These are phyloP conservation scores for Neophaeococcomyces mojaviensis DNA, from an alignment of 2,329 filamentous ascomycete genomes.

Conservation along the genomic window DNA sequence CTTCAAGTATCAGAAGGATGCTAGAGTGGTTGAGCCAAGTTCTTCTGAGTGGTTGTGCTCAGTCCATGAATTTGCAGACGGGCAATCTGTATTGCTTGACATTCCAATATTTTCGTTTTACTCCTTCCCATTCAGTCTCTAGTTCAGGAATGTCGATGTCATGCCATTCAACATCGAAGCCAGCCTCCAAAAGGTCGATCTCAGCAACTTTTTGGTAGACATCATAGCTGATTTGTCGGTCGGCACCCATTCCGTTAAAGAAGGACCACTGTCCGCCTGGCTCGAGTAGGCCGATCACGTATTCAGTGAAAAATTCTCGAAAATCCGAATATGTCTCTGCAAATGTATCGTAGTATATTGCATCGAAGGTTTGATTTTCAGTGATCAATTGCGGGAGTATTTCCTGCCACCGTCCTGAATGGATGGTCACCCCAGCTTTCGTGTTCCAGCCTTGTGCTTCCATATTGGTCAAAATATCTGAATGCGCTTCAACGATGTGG, in stretches of 20 bases:
- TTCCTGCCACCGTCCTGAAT: conserved; percentile 74
- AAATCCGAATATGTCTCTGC: conserved; percentile 87
- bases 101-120: conserved; percentile 83
- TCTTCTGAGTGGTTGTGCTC: neutral
- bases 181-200: conserved; percentile 81
- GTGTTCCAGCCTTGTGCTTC: conserved; percentile 61
- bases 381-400: conserved; percentile 61
- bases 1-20: no score
- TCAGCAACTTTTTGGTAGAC: conserved; percentile 90
- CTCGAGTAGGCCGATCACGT: conserved; percentile 71
- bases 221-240: conserved; percentile 88
- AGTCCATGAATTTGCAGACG: conserved; percentile 24
- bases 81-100: conserved; percentile 52
- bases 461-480: conserved; percentile 64
- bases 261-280: conserved; percentile 54
- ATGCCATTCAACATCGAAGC: conserved; percentile 82
- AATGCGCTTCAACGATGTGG: conserved; percentile 82
- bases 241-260: conserved; percentile 76
- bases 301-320: conserved; percentile 78
- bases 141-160: conserved; percentile 67
- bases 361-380: conserved; percentile 66
- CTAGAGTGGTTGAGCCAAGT: no score
- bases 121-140: conserved; percentile 77
- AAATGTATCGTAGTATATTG: conserved; percentile 96
- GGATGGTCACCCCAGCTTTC: conserved; percentile 51